Evolutionary conservation across 2,329 filamentous ascomycete species (phyloP).

Genomic region (Coccinonectria pachysandricola): DNA sequence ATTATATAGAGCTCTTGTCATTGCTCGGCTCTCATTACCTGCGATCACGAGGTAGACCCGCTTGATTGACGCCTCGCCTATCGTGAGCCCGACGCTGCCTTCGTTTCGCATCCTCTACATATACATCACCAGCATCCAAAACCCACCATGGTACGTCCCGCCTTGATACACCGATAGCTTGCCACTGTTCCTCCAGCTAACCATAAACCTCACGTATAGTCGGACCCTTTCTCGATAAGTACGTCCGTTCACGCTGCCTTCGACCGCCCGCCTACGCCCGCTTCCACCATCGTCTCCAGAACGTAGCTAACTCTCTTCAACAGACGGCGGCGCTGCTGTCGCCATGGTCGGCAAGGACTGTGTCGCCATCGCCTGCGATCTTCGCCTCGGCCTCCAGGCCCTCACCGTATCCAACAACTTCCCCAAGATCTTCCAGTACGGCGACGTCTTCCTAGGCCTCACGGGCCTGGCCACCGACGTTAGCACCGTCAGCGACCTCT

Average conservation of each 20-base stretch:
- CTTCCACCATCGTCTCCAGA: slow-evolving; percentile 5
- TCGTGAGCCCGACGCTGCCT: slow-evolving; percentile 12
- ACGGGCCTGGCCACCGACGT: slow-evolving; percentile 96
- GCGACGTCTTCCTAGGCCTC: slow-evolving; percentile 87
- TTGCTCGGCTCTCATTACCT: no score
- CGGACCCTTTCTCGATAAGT: slow-evolving; percentile 95
- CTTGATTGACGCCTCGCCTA: slow-evolving; percentile 12
- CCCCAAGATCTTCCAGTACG: slow-evolving; percentile 98
- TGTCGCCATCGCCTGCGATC: slow-evolving; percentile 97
- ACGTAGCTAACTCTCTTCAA: slow-evolving; percentile 13
- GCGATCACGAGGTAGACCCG: slow-evolving; percentile 1
- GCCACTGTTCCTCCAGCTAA: slow-evolving; percentile 13
- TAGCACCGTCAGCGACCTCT: slow-evolving; percentile 85
- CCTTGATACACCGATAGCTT: not conserved
- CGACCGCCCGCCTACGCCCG: slow-evolving; percentile 1
- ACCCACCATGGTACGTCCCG: slow-evolving; percentile 21
- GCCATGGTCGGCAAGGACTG: slow-evolving; percentile 99
- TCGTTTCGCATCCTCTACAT: slow-evolving; percentile 12
- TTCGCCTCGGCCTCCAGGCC: slow-evolving; percentile 91
- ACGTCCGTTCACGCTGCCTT: slow-evolving; percentile 28
- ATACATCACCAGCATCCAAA: slow-evolving; percentile 7
- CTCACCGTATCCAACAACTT: slow-evolving; percentile 99
- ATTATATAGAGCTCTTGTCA: no score
- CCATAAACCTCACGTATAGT: slow-evolving; percentile 45
- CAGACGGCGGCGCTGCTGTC: slow-evolving; percentile 84